Evolutionary conservation across 2,329 filamentous ascomycete species (phyloP).

Genomic region (Verticillium nubilum): DNA sequence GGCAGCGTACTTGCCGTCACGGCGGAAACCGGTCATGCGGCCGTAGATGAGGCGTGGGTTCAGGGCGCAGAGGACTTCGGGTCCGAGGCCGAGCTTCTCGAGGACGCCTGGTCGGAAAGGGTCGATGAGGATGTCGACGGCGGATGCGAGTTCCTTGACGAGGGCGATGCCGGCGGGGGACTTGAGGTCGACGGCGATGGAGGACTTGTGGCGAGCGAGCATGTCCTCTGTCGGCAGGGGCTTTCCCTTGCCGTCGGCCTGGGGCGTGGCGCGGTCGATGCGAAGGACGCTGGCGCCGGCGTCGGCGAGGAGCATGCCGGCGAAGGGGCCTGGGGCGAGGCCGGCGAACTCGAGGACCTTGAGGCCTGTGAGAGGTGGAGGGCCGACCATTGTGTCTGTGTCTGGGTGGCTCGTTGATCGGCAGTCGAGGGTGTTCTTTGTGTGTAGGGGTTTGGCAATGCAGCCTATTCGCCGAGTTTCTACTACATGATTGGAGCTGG

Average conservation of each 20-base stretch:
- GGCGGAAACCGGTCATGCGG: constrained; percentile 83
- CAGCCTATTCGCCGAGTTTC: neutral
- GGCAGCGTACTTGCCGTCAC: constrained; percentile 75
- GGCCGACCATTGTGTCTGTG: constrained; percentile 24
- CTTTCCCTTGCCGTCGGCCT: constrained; percentile 24
- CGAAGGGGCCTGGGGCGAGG: constrained; percentile 72
- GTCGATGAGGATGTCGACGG: constrained; percentile 79
- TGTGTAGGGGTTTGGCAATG: neutral
- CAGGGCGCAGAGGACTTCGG: constrained; percentile 55
- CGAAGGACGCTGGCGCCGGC: constrained; percentile 84
- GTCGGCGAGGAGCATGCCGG: constrained; percentile 82
- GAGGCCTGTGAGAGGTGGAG: constrained; percentile 42
- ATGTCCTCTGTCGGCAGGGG: constrained; percentile 57
- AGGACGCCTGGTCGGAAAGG: constrained; percentile 89
- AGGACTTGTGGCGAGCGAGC: constrained; percentile 75
- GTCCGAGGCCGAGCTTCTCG: constrained; percentile 75
- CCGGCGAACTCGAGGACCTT: constrained; percentile 57
- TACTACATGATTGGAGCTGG: neutral
- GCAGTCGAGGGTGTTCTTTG: too few species aligned
- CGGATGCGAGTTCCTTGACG: constrained; percentile 56
- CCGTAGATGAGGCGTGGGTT: constrained; percentile 78
- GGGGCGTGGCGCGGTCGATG: constrained; percentile 62
- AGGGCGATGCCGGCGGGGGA: constrained; percentile 56
- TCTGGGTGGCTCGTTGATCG: neutral
- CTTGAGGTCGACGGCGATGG: constrained; percentile 77